Percentiles rank a stretch among this genome's conserved stretches.
Conservation (phyloP, 306 rosid genomes). For the Sechiopsis laciniata region DNA sequence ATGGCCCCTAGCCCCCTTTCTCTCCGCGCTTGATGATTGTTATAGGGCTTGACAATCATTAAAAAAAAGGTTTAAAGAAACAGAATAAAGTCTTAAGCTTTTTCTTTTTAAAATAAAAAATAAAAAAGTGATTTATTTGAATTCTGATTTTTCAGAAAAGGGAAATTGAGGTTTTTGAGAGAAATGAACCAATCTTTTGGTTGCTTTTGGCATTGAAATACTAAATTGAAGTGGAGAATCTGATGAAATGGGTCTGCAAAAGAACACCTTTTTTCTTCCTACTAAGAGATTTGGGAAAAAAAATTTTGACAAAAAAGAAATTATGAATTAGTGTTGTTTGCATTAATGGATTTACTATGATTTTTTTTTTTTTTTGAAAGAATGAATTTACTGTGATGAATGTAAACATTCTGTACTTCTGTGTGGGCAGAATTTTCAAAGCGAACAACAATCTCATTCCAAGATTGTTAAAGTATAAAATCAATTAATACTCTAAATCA, state of each 20-base stretch:
- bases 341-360: not conserved
- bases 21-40: no score
- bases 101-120: not conserved
- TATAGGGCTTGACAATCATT: no score
- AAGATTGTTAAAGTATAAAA: not conserved
- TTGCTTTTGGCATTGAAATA: slow-evolving; percentile 5
- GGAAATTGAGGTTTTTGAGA: slow-evolving; percentile 14
- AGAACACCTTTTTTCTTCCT: not conserved
- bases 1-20: no score
- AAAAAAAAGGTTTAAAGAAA: not conserved
- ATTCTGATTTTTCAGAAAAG: not conserved
- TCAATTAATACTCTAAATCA: no score
- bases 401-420: slow-evolving; percentile 6
- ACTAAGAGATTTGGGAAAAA: not conserved
- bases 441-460: not conserved
- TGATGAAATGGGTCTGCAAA: slow-evolving; percentile 1
- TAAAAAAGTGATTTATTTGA: not conserved
- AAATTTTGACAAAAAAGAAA: not conserved
- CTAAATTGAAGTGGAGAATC: slow-evolving; percentile 17
- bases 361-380: no score
- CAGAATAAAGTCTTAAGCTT: not conserved
- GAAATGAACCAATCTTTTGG: not conserved
- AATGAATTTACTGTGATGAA: not conserved
- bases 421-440: not conserved
- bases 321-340: slow-evolving; percentile 3